Evolutionary conservation across 345 rosid species (phyloP), one percentile per base, ranked within the genome.

Genomic region (Kandelia obovata): DNA sequence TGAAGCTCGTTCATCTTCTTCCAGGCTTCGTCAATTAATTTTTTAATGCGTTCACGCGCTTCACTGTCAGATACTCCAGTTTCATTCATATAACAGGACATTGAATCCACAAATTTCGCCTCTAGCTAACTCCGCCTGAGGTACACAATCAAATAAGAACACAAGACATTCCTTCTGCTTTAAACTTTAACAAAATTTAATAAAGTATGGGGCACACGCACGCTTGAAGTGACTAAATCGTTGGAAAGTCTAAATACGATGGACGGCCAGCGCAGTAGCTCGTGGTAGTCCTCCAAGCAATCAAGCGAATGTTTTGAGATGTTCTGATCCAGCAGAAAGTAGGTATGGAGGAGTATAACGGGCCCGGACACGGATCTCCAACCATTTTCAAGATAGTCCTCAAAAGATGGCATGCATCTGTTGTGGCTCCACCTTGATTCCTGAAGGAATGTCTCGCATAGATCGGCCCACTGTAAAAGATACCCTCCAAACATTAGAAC

Each of bases 161-260:
- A 2, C 4, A 11, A 25, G 11, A 21, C 16, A 21, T 21, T 56
- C 28, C 16, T 56, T 56, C 17, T 28, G 28, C 23, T 21, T 27
- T 21, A 7, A 56, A 56, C 1, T 25, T 56, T 0, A 56, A 56
- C 5, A 23, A 26, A 56, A 56, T 56, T 13, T 13, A 43, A 13
- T 13, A 2, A 43, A 13, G 49, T 43, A 13, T n/a, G 13, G 0
- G 5, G 28, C 10, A 7, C 4, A 49, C 49, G 20, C 78, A 82
- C 90, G 73, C 76, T 67, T 58, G 88, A 84, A n/a, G 91, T 79
- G 2, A 46, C 79, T 8, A 83, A 70, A 56, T 83, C 88, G 28
- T 82, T 79, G 64, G 72, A 77, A 3, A 84, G 79, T 39, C 84
- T 72, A 62, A 81, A 79, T 59, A 87, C 68, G 7, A 58, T 10